phyloP scores from a whole-genome alignment of 176 grass and related monocot genomes.

The Carex cristatella region DNA sequence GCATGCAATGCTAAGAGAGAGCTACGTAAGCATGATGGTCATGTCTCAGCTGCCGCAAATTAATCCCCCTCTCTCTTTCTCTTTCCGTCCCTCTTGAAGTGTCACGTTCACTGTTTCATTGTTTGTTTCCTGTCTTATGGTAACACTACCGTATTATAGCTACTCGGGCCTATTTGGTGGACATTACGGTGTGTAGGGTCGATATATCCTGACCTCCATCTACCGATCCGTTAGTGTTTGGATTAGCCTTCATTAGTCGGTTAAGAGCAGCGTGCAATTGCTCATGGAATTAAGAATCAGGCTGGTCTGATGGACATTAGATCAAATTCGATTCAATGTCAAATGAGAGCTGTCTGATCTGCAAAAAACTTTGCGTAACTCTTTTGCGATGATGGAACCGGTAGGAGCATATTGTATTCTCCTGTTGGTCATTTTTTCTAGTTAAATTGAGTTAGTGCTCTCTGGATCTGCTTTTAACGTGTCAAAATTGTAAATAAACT shows the following conservation, averaged over 20 bases:
- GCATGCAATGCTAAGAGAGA: background rate
- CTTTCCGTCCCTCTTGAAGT: background rate
- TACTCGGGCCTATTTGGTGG: background rate
- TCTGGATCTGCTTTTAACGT: too few species aligned
- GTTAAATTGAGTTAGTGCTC: too few species aligned
- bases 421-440: too few species aligned
- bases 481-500: too few species aligned
- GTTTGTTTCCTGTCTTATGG: slow-evolving; percentile 20
- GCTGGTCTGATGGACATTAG: too few species aligned
- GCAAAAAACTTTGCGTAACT: too few species aligned
- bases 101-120: slow-evolving; percentile 15
- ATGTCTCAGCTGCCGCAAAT: slow-evolving; percentile 19
- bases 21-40: slow-evolving; percentile 15
- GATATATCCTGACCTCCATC: background rate
- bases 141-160: slow-evolving; percentile 1
- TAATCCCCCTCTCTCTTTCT: background rate
- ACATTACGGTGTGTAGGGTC: slow-evolving; percentile 5
- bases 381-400: too few species aligned
- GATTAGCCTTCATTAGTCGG: background rate
- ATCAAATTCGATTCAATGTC: too few species aligned
- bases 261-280: background rate
- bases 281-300: too few species aligned
- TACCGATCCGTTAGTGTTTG: background rate
- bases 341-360: too few species aligned
- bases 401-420: too few species aligned